phyloP scores from a whole-genome alignment of 164 flowering plant species.

The Echeveria elegans region DNA sequence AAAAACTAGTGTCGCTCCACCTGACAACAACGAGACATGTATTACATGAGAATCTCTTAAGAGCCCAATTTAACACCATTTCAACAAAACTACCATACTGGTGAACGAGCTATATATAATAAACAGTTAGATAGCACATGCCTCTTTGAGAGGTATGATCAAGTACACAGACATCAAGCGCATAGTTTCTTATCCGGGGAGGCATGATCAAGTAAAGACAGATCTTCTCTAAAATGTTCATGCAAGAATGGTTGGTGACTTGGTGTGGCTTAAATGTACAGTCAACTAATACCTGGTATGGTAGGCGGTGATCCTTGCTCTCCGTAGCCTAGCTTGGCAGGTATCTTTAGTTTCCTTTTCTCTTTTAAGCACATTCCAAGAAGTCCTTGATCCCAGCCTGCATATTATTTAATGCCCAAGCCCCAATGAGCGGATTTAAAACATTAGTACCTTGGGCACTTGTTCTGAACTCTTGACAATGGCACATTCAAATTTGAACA shows the following conservation, averaged over 20 bases:
- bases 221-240: too few species aligned
- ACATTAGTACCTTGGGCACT: too few species aligned
- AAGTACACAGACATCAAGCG: background rate
- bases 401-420: slow-evolving; percentile 2
- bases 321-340: slow-evolving; percentile 92
- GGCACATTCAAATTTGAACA: background rate
- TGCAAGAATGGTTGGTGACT: too few species aligned
- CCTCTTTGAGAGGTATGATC: background rate
- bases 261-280: background rate
- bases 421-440: too few species aligned
- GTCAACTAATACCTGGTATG: slow-evolving; percentile 63
- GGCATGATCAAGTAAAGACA: too few species aligned
- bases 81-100: background rate
- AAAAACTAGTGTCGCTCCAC: slow-evolving; percentile 90
- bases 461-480: too few species aligned
- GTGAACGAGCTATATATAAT: background rate
- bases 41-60: background rate
- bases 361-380: slow-evolving; percentile 86
- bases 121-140: background rate
- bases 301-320: slow-evolving; percentile 92
- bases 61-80: background rate
- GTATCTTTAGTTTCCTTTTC: slow-evolving; percentile 89
- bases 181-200: background rate
- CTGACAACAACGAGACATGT: slow-evolving; percentile 26
- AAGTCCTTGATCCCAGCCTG: slow-evolving; percentile 99